phyloP scores from a whole-genome alignment of 495 filamentous ascomycete genomes.

The Pseudoneurospora amorphoporcata region DNA sequence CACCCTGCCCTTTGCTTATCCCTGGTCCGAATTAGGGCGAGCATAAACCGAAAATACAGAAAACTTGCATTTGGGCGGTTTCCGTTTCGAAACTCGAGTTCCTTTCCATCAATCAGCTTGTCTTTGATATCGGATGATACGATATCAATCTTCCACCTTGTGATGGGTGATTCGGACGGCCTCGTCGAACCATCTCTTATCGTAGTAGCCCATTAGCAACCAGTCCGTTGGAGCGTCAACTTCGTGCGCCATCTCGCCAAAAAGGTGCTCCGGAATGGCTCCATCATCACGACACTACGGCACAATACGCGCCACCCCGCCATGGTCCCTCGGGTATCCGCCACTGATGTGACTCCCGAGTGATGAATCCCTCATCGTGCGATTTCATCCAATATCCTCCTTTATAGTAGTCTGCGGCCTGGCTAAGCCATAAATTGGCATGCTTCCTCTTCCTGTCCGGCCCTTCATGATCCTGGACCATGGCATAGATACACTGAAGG shows the following conservation, averaged over 20 bases:
- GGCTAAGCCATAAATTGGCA: background rate
- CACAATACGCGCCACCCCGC: background rate
- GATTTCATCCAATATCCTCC: too few species aligned
- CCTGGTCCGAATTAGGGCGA: background rate
- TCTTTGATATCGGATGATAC: background rate
- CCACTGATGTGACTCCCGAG: background rate
- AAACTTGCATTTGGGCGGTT: background rate
- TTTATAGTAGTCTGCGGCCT: background rate
- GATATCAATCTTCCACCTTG: background rate
- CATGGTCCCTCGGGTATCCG: too few species aligned
- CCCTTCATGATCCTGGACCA: background rate
- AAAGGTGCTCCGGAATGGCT: background rate
- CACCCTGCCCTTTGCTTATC: background rate
- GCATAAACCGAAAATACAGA: background rate
- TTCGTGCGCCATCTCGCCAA: background rate
- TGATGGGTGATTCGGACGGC: background rate
- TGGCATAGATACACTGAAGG: background rate
- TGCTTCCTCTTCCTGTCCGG: background rate
- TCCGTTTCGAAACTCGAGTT: background rate
- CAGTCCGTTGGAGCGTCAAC: background rate
- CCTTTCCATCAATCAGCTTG: background rate
- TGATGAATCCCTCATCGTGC: background rate
- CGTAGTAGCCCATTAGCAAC: background rate
- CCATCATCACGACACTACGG: background rate
- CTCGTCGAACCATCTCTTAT: background rate